phyloP scores from a whole-genome alignment of 2,329 filamentous ascomycete species.

The Alternaria sp. region DNA sequence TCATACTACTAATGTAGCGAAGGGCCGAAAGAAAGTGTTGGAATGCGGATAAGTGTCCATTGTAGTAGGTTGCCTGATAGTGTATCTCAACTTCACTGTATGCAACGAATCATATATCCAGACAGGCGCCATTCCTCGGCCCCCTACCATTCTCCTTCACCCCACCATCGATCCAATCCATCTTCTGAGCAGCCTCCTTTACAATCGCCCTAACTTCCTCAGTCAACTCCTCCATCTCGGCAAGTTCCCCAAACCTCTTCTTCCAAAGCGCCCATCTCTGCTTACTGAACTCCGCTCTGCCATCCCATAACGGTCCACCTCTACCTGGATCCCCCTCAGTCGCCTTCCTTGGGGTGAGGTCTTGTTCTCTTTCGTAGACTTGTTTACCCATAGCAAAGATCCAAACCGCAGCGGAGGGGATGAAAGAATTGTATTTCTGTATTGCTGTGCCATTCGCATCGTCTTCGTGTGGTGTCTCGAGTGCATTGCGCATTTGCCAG shows the following conservation, averaged over 20 bases:
- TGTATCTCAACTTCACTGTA: not conserved
- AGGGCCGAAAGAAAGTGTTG: not conserved
- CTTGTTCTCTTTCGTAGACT: not conserved
- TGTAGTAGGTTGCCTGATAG: not conserved
- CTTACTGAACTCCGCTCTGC: constrained; percentile 1
- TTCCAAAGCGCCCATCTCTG: constrained; percentile 1
- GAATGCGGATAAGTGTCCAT: not conserved
- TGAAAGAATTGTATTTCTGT: not conserved
- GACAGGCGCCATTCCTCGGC: no score
- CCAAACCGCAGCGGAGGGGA: not conserved
- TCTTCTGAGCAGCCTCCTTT: not conserved
- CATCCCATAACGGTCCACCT: not conserved
- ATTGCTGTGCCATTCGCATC: not conserved
- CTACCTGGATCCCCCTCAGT: not conserved
- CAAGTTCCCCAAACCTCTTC: not conserved
- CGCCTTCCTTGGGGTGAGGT: not conserved
- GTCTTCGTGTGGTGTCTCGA: not conserved
- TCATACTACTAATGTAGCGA: not conserved
- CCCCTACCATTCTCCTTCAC: not conserved
- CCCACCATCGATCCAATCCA: not conserved
- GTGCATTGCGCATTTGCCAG: not conserved
- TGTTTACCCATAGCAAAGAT: constrained; percentile 1
- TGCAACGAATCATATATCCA: not conserved
- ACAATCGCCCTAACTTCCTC: not conserved
- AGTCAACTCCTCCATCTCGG: not conserved